These are phyloP conservation scores for Rubia tinctorum DNA, from an alignment of 305 asterid species.

Conservation along the genomic window DNA sequence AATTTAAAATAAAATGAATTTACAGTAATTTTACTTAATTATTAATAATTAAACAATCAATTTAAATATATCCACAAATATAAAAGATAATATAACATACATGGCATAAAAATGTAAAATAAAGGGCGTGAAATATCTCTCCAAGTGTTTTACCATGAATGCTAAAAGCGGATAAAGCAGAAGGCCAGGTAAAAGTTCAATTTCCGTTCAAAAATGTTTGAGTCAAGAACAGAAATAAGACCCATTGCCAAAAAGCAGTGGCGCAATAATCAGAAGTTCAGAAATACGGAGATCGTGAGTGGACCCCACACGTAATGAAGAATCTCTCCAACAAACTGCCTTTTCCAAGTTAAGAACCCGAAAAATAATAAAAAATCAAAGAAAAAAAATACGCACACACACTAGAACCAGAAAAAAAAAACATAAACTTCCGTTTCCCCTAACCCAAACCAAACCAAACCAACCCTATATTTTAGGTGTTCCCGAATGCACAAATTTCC, in stretches of 20 bases:
- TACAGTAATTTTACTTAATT: too few species aligned
- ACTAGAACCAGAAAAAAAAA: not conserved
- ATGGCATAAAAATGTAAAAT: too few species aligned
- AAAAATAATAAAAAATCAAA: not conserved
- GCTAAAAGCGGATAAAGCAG: too few species aligned
- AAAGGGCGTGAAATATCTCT: too few species aligned
- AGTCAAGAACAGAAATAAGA: not conserved
- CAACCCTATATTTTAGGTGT: conserved; percentile 16
- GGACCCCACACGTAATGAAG: conserved; percentile 31
- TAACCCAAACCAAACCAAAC: conserved; percentile 43
- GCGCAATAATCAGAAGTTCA: conserved; percentile 12
- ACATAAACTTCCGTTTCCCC: conserved; percentile 23
- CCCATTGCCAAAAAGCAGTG: too few species aligned
- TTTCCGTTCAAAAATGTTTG: too few species aligned
- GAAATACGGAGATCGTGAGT: conserved; percentile 27
- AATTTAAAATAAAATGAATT: too few species aligned
- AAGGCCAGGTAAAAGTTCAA: too few species aligned
- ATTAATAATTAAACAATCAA: too few species aligned
- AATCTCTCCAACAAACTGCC: conserved; percentile 49
- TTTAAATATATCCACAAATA: too few species aligned
- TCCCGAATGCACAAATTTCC: not conserved
- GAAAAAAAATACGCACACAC: not conserved
- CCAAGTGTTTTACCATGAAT: too few species aligned
- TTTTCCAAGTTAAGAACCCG: conserved; percentile 15
- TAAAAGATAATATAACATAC: too few species aligned